Evolutionary conservation across 2,329 filamentous ascomycete genomes (phyloP).

Genomic region (Xylaria sp.): DNA sequence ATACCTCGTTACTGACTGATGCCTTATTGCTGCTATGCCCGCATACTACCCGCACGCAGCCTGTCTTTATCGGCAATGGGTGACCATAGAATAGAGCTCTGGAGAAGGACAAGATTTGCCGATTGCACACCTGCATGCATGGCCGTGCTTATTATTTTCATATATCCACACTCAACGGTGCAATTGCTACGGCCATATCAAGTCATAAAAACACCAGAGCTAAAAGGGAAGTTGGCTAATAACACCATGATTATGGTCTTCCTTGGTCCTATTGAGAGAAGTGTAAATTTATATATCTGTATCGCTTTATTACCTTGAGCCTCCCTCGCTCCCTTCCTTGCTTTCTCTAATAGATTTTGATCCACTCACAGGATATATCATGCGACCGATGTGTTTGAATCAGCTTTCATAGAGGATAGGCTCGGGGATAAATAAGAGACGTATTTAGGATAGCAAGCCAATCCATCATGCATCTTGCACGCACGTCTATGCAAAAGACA

Average conservation of each 20-base stretch:
- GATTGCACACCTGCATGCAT: constrained; percentile 3
- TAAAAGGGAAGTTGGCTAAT: not conserved
- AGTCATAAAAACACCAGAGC: not conserved
- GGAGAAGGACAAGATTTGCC: constrained; percentile 13
- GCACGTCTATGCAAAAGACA: not conserved
- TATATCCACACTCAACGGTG: no score
- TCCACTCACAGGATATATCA: not conserved
- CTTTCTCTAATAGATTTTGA: not conserved
- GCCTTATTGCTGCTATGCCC: constrained; percentile 7
- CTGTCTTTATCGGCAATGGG: not conserved
- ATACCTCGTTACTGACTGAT: not conserved
- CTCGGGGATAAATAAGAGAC: not conserved
- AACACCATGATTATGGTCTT: not conserved
- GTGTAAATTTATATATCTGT: not conserved
- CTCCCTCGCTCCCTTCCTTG: not conserved
- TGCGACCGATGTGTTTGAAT: not conserved
- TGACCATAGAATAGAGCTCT: constrained; percentile 6
- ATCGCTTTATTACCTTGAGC: not conserved
- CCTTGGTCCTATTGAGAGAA: not conserved
- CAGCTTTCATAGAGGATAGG: not conserved
- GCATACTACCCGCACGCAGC: not conserved
- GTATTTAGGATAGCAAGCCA: not conserved
- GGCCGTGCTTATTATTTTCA: not conserved
- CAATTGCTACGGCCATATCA: not conserved
- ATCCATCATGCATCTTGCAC: not conserved